Evolutionary conservation across 345 rosid genomes (phyloP).

Genomic region (Salix purpurea): DNA sequence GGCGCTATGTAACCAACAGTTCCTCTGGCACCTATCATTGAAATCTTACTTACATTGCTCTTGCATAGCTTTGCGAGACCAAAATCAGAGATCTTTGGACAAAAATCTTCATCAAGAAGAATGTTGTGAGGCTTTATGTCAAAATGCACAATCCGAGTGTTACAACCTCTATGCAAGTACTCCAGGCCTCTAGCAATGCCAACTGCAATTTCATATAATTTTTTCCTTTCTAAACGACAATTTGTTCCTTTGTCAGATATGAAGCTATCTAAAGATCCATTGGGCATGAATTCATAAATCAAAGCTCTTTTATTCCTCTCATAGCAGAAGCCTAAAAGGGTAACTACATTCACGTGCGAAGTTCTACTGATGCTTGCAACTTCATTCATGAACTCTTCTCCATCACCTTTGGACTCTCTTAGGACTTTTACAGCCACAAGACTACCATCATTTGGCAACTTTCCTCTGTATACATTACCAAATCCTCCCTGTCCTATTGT

Average conservation of each 20-base stretch:
- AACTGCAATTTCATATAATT: constrained; percentile 6
- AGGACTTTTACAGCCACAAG: constrained; percentile 32
- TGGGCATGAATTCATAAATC: constrained; percentile 28
- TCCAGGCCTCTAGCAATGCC: constrained; percentile 17
- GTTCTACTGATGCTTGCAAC: constrained; percentile 34
- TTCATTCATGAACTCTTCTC: constrained; percentile 43
- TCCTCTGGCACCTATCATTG: background rate
- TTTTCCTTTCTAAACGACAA: constrained; percentile 10
- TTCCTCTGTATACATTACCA: constrained; percentile 35
- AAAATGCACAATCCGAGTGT: constrained; percentile 8
- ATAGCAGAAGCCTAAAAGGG: constrained; percentile 39
- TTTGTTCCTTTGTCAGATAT: background rate
- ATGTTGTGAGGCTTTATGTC: background rate
- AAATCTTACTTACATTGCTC: constrained; percentile 1
- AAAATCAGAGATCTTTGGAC: constrained; percentile 9
- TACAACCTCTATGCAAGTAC: constrained; percentile 8
- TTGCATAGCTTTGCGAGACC: constrained; percentile 10
- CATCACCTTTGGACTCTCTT: constrained; percentile 10
- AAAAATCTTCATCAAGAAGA: background rate
- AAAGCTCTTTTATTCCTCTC: constrained; percentile 20
- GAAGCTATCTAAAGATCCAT: constrained; percentile 30
- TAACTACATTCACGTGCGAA: constrained; percentile 29
- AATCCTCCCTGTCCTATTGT: constrained; percentile 41
- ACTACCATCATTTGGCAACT: constrained; percentile 19
- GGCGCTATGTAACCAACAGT: background rate